Conservation (phyloP, 1,284 basidiomycete genomes). For the Bondarzewia mesenterica region DNA sequence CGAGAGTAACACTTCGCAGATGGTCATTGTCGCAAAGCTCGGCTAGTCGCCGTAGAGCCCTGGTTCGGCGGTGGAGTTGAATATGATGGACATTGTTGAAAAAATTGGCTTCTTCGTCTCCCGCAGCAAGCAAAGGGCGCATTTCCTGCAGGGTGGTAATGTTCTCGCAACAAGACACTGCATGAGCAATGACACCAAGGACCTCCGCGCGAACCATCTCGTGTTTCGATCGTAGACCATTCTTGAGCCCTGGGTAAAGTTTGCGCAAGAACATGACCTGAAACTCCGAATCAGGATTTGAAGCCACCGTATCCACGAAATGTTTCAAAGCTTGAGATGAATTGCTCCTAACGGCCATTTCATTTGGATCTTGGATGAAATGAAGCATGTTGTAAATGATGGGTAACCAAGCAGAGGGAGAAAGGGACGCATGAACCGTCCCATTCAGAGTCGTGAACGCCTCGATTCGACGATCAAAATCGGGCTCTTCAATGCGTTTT, state of each 20-base stretch:
- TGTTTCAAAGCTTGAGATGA: constrained; percentile 72
- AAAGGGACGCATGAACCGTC: constrained; percentile 39
- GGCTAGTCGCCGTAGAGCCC: constrained; percentile 82
- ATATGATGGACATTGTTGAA: constrained; percentile 97
- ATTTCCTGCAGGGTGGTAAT: constrained; percentile 70
- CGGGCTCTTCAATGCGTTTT: constrained; percentile 83
- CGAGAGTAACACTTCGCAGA: constrained; percentile 67
- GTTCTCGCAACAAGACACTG: constrained; percentile 60
- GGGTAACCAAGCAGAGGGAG: constrained; percentile 71
- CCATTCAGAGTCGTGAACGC: constrained; percentile 80
- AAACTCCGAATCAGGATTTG: constrained; percentile 29
- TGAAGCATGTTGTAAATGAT: constrained; percentile 80
- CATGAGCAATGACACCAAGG: constrained; percentile 73
- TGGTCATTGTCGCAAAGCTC: constrained; percentile 71
- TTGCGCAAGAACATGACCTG: constrained; percentile 56
- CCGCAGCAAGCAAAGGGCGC: constrained; percentile 75
- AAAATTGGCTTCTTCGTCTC: constrained; percentile 94
- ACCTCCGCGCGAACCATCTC: constrained; percentile 90
- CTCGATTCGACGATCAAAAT: constrained; percentile 81
- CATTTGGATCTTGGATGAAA: constrained; percentile 86
- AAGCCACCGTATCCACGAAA: constrained; percentile 61
- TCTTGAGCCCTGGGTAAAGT: constrained; percentile 80
- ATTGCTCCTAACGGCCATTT: constrained; percentile 83
- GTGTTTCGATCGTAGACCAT: constrained; percentile 70
- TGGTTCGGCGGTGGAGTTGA: constrained; percentile 84